Conservation (phyloP, 352 stramenopile genomes). For the Phytophthora pseudosyringae region DNA sequence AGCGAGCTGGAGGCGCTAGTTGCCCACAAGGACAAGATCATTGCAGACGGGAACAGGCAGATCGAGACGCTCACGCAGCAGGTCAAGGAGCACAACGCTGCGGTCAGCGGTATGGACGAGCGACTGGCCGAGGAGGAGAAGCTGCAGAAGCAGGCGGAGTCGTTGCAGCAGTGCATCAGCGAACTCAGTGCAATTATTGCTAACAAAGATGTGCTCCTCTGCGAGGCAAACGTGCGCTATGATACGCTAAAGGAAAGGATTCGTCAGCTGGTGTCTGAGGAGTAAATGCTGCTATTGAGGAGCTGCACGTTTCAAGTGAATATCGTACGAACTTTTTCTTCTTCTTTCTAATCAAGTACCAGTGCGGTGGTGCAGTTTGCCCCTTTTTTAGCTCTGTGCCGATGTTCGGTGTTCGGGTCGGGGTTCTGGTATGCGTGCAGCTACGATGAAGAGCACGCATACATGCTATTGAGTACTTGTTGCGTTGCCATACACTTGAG, state of each 20-base stretch:
- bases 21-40: slow-evolving; percentile 8
- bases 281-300: slow-evolving; percentile 3
- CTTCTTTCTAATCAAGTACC: slow-evolving; percentile 19
- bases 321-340: slow-evolving; percentile 9
- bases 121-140: slow-evolving; percentile 8
- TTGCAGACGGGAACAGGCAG: slow-evolving; percentile 10
- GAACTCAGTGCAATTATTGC: slow-evolving; percentile 28
- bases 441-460: slow-evolving; percentile 10
- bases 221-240: slow-evolving; percentile 12
- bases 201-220: slow-evolving; percentile 17
- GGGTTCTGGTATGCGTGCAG: neutral
- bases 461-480: neutral
- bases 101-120: neutral
- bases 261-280: slow-evolving; percentile 5
- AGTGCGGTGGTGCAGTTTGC: neutral
- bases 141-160: slow-evolving; percentile 15
- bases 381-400: neutral
- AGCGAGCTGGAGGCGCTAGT: slow-evolving; percentile 5
- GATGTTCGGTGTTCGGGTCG: neutral
- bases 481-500: neutral
- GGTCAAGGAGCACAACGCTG: slow-evolving; percentile 3
- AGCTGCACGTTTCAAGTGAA: neutral
- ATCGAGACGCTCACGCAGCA: slow-evolving; percentile 23
- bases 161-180: slow-evolving; percentile 20
- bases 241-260: slow-evolving; percentile 15